phyloP scores from a whole-genome alignment of 176 grass and related monocot genomes.

The Aegilops umbellulata region DNA sequence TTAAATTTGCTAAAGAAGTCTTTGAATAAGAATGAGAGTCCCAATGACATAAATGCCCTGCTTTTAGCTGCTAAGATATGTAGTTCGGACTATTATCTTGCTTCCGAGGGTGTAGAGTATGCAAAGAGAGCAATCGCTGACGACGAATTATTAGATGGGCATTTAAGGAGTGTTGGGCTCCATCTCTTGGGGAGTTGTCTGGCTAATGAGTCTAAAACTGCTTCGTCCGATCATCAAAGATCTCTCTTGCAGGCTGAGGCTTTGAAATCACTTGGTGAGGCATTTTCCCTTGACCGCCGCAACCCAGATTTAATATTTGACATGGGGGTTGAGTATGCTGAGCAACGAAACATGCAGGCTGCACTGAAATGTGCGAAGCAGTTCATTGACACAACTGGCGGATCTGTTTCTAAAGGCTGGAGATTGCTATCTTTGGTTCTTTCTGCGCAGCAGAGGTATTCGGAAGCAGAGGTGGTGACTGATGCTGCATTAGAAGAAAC shows the following conservation, averaged over 20 bases:
- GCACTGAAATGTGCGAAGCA: conserved; percentile 87
- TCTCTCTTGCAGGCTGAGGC: conserved; percentile 79
- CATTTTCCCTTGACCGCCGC: conserved; percentile 46
- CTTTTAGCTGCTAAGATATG: conserved; percentile 92
- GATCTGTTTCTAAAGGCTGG: conserved; percentile 89
- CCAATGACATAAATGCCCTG: conserved; percentile 66
- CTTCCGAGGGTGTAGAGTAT: conserved; percentile 82
- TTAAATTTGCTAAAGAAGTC: conserved; percentile 80
- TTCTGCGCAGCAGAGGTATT: conserved; percentile 81
- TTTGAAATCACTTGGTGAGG: conserved; percentile 73
- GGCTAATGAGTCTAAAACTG: conserved; percentile 67
- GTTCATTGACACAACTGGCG: conserved; percentile 85
- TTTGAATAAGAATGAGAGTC: conserved; percentile 79
- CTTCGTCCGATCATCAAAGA: conserved; percentile 82
- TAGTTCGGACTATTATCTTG: conserved; percentile 51
- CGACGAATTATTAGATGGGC: conserved; percentile 46
- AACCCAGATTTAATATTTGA: conserved; percentile 84
- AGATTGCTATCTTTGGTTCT: conserved; percentile 84
- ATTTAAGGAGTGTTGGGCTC: conserved; percentile 74
- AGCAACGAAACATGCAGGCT: conserved; percentile 78
- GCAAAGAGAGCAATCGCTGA: conserved; percentile 64
- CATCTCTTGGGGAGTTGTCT: conserved; percentile 73
- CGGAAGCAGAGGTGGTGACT: conserved; percentile 79
- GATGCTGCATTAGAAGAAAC: conserved; percentile 96
- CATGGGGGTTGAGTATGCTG: conserved; percentile 76